Conservation (phyloP, 1,284 basidiomycete species). For the Naganishia sp. region DNA sequence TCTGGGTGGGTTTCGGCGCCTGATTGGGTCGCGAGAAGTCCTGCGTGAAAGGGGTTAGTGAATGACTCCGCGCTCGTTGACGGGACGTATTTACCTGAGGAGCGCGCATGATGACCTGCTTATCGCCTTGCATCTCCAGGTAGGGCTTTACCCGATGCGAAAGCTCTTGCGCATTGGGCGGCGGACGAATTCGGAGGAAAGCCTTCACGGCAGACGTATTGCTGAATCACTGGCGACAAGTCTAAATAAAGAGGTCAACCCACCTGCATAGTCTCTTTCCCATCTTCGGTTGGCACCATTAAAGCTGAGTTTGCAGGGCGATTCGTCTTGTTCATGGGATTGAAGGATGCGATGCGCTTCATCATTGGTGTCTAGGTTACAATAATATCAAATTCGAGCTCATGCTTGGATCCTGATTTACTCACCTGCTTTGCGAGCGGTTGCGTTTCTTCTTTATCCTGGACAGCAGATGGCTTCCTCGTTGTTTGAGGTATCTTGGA, state of each 20-base stretch:
- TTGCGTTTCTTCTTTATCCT: neutral
- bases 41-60: conserved; percentile 34
- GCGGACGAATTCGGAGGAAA: conserved; percentile 54
- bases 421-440: conserved; percentile 9
- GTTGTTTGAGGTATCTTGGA: conserved; percentile 20
- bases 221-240: too few species aligned
- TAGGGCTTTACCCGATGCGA: conserved; percentile 41
- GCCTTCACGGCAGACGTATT: conserved; percentile 40
- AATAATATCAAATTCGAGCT: neutral
- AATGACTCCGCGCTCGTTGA: too few species aligned
- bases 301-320: conserved; percentile 4
- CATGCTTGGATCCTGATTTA: neutral
- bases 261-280: conserved; percentile 44
- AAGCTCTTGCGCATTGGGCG: conserved; percentile 40
- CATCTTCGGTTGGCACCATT: neutral
- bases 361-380: conserved; percentile 14
- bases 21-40: conserved; percentile 50
- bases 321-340: conserved; percentile 12
- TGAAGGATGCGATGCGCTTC: conserved; percentile 30
- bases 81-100: conserved; percentile 46
- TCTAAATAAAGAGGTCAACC: neutral
- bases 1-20: conserved; percentile 54
- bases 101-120: conserved; percentile 57
- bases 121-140: conserved; percentile 54
- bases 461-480: neutral